Percentiles rank a stretch among this genome's conserved stretches.
Conservation (phyloP, 768 basidiomycete genomes). For the Candolleomyces eurysporus region DNA sequence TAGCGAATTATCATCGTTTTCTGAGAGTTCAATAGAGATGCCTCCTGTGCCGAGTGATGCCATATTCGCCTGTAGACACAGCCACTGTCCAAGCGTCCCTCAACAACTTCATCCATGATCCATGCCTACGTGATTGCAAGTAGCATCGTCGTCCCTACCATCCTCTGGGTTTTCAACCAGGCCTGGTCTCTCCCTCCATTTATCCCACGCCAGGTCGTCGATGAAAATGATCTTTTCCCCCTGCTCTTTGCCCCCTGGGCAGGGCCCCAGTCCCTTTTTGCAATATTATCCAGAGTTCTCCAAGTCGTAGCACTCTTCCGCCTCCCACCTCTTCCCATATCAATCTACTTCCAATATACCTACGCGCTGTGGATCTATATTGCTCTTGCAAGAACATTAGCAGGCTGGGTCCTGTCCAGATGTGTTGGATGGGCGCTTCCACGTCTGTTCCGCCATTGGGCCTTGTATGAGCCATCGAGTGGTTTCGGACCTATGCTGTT, state of each 20-base stretch:
- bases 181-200: constrained; percentile 22
- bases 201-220: constrained; percentile 36
- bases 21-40: not conserved
- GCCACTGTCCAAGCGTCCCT: not conserved
- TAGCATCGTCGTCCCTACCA: constrained; percentile 13
- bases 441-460: constrained; percentile 36
- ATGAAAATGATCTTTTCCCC: constrained; percentile 28
- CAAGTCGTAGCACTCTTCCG: constrained; percentile 19
- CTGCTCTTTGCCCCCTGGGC: constrained; percentile 38
- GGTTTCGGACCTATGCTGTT: constrained; percentile 33
- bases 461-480: constrained; percentile 34
- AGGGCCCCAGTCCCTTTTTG: constrained; percentile 19
- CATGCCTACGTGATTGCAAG: not conserved
- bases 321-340: constrained; percentile 14
- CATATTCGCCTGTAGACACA: too few relatives aligned
- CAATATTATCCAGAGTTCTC: constrained; percentile 23
- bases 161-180: constrained; percentile 13
- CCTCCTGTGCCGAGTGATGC: not conserved
- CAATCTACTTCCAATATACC: constrained; percentile 10
- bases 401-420: constrained; percentile 24
- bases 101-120: not conserved
- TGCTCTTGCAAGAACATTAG: constrained; percentile 19
- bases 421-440: constrained; percentile 37
- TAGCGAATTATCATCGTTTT: constrained; percentile 15
- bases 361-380: constrained; percentile 27